phyloP scores from a whole-genome alignment of 169 alveolate genomes.

The Cryptosporidium bovis region DNA sequence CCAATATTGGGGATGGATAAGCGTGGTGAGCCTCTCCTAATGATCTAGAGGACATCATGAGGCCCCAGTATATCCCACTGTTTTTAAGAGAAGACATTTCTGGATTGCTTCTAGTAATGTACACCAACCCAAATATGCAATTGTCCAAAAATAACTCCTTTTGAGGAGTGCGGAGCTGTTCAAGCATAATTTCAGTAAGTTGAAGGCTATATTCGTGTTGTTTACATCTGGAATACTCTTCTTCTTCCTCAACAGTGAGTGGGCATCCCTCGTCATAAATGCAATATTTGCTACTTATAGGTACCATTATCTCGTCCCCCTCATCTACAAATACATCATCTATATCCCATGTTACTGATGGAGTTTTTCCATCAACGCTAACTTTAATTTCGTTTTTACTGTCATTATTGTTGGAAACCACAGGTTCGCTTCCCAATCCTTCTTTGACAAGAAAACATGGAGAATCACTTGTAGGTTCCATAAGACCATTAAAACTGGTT shows the following conservation, averaged over 20 bases:
- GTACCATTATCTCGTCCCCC: slow-evolving; percentile 38
- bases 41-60: slow-evolving; percentile 56
- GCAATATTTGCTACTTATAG: slow-evolving; percentile 30
- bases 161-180: slow-evolving; percentile 19
- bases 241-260: slow-evolving; percentile 60
- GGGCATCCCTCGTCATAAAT: slow-evolving; percentile 56
- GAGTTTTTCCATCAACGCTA: not conserved
- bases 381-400: not conserved
- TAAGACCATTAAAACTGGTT: too few relatives aligned
- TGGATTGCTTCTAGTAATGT: slow-evolving; percentile 37
- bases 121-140: slow-evolving; percentile 54
- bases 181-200: slow-evolving; percentile 49
- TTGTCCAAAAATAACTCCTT: slow-evolving; percentile 60
- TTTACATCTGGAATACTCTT: slow-evolving; percentile 26
- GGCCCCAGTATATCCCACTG: slow-evolving; percentile 56
- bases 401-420: not conserved
- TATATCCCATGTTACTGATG: slow-evolving; percentile 24
- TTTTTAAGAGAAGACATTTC: slow-evolving; percentile 28
- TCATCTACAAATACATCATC: slow-evolving; percentile 52
- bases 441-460: too few relatives aligned
- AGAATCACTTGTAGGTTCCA: too few relatives aligned
- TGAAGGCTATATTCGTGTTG: slow-evolving; percentile 70
- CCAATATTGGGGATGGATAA: slow-evolving; percentile 56
- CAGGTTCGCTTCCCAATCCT: too few relatives aligned
- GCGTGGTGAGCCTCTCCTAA: slow-evolving; percentile 55